Evolutionary conservation across 1,284 basidiomycete species (phyloP), one percentile per base, ranked within the genome.

Genomic region (Trametes pubescens): DNA sequence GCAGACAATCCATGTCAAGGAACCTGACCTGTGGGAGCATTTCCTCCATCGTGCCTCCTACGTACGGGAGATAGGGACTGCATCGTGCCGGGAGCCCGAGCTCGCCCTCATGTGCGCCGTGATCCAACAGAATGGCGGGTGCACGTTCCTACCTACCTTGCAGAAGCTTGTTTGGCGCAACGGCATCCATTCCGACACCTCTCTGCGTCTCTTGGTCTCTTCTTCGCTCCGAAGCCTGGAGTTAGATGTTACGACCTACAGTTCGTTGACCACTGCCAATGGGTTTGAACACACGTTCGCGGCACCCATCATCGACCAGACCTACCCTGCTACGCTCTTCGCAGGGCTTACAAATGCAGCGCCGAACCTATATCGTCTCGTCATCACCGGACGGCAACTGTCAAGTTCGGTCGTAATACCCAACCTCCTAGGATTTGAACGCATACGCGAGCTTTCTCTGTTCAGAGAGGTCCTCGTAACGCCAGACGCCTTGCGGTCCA

Each of bases 141-240:
- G 14, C 7, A 57, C 67, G 1, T 51, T 68, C 29, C 67, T 68
- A 4, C 64, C 67, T 0, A 54, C 53, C 0, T 46, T 68, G 0
- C 62, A 56, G 22, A 56, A 29, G 3, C 59, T 68, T 9, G 46
- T 53, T 3, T 68, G 67, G 67, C 51, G 67, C 16, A 62, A 65
- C 37, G 56, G 59, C 2, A 29, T 61, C 2, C 44, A 64, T 14
- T 40, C 51, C 4, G 67, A 68, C 34, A 59, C 51, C 0, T 44
- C 67, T 4, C 40, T 64, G 4, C 61, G 62, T 13, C 26, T 54
- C 24, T 18, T 68, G 5, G 21, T 22, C 22, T 64, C 67, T 1
- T 51, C 57, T 4, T 59, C 61, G 5, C 57, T 68, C 11, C 52
- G 37, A 3, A 44, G 57, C 22, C 49, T 68, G 1, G 62, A 65